Evolutionary conservation across 139 green algal species (phyloP), one percentile per base, ranked within the genome.

Genomic region (Chlamydomonas applanata): DNA sequence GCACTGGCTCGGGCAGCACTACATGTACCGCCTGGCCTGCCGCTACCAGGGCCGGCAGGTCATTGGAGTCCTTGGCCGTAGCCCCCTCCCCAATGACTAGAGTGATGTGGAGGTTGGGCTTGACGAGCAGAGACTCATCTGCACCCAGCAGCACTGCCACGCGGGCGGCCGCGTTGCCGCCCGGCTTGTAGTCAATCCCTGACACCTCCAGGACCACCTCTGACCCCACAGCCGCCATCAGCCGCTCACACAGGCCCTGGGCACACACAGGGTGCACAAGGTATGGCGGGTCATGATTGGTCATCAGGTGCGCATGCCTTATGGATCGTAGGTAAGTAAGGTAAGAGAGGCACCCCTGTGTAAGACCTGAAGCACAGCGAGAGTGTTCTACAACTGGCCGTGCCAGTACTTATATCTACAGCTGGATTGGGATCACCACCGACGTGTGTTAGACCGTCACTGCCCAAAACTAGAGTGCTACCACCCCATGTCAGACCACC

Each of bases 101-200:
- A 0, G 81, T 86, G 57, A 84, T 77, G 78, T 84, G 78, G 44
- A 66, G 69, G 73, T 80, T 80, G 64, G 56, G 45, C 60, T 77
- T 69, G 32, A 35, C 24, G 27, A 62, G 40, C 72, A 71, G 22
- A 4, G 52, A 20, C 9, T 67, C n/a, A 56, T 45, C 29, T 75
- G 32, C 33, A 53, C 46, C 27, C 33, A 56, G 46, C 34, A 57
- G 17, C 29, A 75, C 69, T 52, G 54, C 5, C 46, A 82, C 61
- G 40, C 67, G 62, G 7, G 32, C 49, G 45, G 76, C 76, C 17
- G 69, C 69, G 2, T 54, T 60, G 14, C 80, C 76, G 32, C 82
- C 52, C 9, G 76, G 76, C 53, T 72, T 80, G 27, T 56, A 36
- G 57, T 80, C 71, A 1, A 87, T 7, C 0, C 71, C 62, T 27